Base-by-base conservation (phyloP, 2,329 filamentous ascomycete species). In the Botrytis elliptica region DNA sequence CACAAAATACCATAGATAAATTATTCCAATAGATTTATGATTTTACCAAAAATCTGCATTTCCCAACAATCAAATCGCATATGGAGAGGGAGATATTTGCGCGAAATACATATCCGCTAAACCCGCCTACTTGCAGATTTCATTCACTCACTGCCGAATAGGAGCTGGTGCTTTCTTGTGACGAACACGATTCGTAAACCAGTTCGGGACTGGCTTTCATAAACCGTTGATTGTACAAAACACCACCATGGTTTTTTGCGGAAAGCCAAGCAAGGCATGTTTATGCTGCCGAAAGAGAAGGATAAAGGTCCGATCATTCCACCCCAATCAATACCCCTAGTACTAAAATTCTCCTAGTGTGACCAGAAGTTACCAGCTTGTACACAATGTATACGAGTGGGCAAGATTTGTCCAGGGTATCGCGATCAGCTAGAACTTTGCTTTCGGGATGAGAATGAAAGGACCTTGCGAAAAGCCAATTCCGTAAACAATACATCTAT, bases 361-460 rank as follows among this genome's bases (percentile, higher is more conserved):
- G 86, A 88, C 76, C 86, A 87, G 77, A 83, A 80, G 71, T 82
- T 84, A 66, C 85, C 86, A 18, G 82, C 83, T 70, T 89, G 87
- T 74, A 86, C 86, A 72, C 87, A 88, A 80, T 88, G 86, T 77
- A 82, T 85, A 72, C 86, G 87, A 79, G 84, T 85, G 59, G 82
- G 84, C 67, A 84, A 86, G 75, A 75, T 81, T 80, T 88, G 86
- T 73, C 85, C 86, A 29, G 87, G 87, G 71, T 88, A 88, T 76
- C 82, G 87, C 57, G 88, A 89, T 77, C 82, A 87, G 63, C 84
- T 87, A 65, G 84, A 87, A 76, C 84, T 88, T 74, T 87, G 87
- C 84, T 88, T 88, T 77, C 84, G 86, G 62, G 86, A 89, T 78
- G 86, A 88, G 79, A 88, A 86, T 77, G 84, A 84, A 38, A 86